Evolutionary conservation across 495 filamentous ascomycete genomes (phyloP).

Genomic region (Penicillium paxilli): DNA sequence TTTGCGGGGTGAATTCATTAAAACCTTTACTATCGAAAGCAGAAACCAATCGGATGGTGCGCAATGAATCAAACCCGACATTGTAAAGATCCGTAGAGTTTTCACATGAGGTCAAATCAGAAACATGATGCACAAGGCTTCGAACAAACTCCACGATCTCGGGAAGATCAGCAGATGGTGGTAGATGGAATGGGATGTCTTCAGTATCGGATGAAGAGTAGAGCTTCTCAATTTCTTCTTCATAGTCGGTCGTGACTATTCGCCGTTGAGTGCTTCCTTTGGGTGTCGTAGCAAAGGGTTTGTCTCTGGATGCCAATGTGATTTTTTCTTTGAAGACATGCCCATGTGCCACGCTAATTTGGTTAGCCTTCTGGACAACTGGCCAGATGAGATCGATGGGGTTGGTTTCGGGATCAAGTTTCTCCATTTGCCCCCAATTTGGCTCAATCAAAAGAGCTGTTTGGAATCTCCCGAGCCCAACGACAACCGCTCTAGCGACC

Average conservation of each 20-base stretch:
- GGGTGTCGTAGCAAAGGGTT: constrained; percentile 49
- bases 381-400: constrained; percentile 38
- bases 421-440: not conserved
- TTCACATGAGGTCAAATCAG: not conserved
- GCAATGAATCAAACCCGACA: constrained; percentile 54
- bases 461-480: constrained; percentile 32
- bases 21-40: not conserved
- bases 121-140: not conserved
- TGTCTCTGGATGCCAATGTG: constrained; percentile 37
- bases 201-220: constrained; percentile 5
- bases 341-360: constrained; percentile 31
- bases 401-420: not conserved
- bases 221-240: constrained; percentile 15
- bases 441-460: constrained; percentile 33
- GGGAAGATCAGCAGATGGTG: not conserved
- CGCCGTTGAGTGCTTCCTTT: constrained; percentile 47
- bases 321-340: constrained; percentile 13
- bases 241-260: constrained; percentile 10
- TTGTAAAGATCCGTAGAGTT: constrained; percentile 31
- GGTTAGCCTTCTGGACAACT: constrained; percentile 44
- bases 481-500: constrained; percentile 26
- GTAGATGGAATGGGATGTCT: not conserved
- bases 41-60: constrained; percentile 21
- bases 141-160: not conserved
- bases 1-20: not conserved